Conservation (phyloP, 805 yeast species). For the Candida oleophila region DNA sequence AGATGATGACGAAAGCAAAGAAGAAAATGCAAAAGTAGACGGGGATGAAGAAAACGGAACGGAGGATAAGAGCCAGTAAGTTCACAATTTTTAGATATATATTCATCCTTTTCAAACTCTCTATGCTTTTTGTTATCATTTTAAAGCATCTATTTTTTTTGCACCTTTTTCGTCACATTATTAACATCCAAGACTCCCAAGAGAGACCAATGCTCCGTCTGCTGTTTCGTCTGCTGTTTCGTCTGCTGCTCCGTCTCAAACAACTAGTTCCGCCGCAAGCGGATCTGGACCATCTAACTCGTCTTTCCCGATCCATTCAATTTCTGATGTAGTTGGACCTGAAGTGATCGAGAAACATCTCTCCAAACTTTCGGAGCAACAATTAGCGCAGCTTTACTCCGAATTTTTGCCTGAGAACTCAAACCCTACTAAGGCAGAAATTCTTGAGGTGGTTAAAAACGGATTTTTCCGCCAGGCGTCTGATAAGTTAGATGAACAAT, state of each 20-base stretch:
- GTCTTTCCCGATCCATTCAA: constrained; percentile 25
- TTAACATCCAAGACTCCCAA: background rate
- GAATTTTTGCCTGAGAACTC: constrained; percentile 43
- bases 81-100: no score
- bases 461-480: constrained; percentile 48
- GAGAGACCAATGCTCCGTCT: background rate
- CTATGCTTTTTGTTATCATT: no score
- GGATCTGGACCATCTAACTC: background rate
- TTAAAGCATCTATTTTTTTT: background rate
- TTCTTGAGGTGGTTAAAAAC: constrained; percentile 44
- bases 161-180: background rate
- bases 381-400: constrained; percentile 32
- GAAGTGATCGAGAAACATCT: constrained; percentile 32
- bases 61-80: constrained; percentile 12
- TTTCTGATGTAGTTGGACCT: constrained; percentile 34
- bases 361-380: constrained; percentile 27
- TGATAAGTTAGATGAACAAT: constrained; percentile 40
- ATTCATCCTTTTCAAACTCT: no score
- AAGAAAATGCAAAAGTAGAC: constrained; percentile 9
- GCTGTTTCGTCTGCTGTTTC: background rate
- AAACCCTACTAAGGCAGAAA: constrained; percentile 34
- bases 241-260: background rate
- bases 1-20: constrained; percentile 20
- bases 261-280: no score
- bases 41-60: constrained; percentile 7